These are phyloP conservation scores for Penicillium sp. DNA, from an alignment of 2,329 filamentous ascomycete species.

Conservation along the genomic window DNA sequence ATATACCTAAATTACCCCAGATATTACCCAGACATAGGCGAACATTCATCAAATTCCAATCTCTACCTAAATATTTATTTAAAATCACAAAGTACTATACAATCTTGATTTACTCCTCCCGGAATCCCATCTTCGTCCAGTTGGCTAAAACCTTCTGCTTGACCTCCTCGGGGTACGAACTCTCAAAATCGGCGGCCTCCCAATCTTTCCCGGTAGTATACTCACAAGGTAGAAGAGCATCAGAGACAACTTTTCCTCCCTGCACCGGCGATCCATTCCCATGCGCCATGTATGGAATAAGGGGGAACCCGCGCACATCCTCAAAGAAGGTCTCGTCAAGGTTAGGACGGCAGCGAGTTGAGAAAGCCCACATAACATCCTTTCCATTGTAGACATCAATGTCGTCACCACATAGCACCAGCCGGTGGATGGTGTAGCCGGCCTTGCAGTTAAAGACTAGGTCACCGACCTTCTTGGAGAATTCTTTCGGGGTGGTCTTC, in stretches of 20 bases:
- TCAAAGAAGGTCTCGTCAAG: slow-evolving; percentile 49
- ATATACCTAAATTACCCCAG: no score
- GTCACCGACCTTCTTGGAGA: slow-evolving; percentile 46
- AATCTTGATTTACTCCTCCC: slow-evolving; percentile 4
- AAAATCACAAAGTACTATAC: not conserved
- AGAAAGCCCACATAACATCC: slow-evolving; percentile 53
- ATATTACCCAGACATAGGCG: not conserved
- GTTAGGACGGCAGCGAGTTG: slow-evolving; percentile 49
- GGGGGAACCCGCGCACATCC: slow-evolving; percentile 46
- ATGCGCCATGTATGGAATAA: slow-evolving; percentile 52
- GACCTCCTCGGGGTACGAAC: slow-evolving; percentile 43
- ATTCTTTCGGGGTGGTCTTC: slow-evolving; percentile 48
- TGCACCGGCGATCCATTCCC: slow-evolving; percentile 32
- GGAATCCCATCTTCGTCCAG: slow-evolving; percentile 39
- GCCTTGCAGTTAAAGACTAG: slow-evolving; percentile 46
- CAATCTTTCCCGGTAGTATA: slow-evolving; percentile 41
- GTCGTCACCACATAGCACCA: slow-evolving; percentile 52
- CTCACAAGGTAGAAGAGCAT: slow-evolving; percentile 46
- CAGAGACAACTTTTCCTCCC: slow-evolving; percentile 51
- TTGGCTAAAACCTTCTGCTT: slow-evolving; percentile 40
- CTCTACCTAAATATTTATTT: not conserved
- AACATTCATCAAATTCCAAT: not conserved
- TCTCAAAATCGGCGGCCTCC: slow-evolving; percentile 35
- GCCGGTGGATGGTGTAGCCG: slow-evolving; percentile 45
- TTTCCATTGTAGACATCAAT: slow-evolving; percentile 49